A percentile compares a stretch with the other conserved stretches of the same genome.
Conservation (phyloP, 2,329 filamentous ascomycete genomes). For the Sarocladiaceae sp. region DNA sequence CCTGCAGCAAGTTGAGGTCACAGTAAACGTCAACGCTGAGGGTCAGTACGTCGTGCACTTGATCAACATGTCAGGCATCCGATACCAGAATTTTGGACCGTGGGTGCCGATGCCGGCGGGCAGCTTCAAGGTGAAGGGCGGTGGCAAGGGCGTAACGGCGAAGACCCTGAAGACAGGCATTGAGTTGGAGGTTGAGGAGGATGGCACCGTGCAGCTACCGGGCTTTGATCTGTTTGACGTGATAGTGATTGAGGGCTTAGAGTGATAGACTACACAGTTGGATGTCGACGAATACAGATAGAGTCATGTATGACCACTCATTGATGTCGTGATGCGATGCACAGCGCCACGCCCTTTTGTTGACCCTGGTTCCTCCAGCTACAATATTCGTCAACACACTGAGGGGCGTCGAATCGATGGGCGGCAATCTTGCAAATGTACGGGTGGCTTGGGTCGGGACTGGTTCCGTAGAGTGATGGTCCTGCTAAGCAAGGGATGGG, state of each 20-base stretch:
- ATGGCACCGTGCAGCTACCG: slow-evolving; percentile 10
- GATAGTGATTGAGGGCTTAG: slow-evolving; percentile 10
- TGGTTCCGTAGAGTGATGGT: too few species aligned
- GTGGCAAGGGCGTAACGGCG: slow-evolving; percentile 5
- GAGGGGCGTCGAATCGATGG: too few species aligned
- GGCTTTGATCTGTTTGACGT: slow-evolving; percentile 12
- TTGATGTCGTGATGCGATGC: too few species aligned
- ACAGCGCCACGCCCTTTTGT: too few species aligned
- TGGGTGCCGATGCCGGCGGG: slow-evolving; percentile 10
- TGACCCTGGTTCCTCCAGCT: too few species aligned
- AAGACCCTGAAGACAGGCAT: neutral
- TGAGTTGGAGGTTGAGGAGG: slow-evolving; percentile 8
- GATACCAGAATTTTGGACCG: slow-evolving; percentile 11
- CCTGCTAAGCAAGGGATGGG: too few species aligned
- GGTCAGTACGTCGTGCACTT: slow-evolving; percentile 10
- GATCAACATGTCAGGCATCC: slow-evolving; percentile 12
- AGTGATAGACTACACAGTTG: too few species aligned
- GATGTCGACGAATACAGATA: too few species aligned
- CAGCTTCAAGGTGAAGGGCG: slow-evolving; percentile 1
- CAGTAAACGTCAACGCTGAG: slow-evolving; percentile 7
- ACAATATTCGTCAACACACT: too few species aligned
- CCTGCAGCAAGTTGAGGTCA: slow-evolving; percentile 12
- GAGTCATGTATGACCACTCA: too few species aligned
- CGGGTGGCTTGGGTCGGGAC: too few species aligned
- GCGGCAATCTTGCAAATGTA: too few species aligned